Evolutionary conservation across 2,329 filamentous ascomycete species (phyloP), one percentile per base, ranked within the genome.

Genomic region (Ceratocystis cubensis): DNA sequence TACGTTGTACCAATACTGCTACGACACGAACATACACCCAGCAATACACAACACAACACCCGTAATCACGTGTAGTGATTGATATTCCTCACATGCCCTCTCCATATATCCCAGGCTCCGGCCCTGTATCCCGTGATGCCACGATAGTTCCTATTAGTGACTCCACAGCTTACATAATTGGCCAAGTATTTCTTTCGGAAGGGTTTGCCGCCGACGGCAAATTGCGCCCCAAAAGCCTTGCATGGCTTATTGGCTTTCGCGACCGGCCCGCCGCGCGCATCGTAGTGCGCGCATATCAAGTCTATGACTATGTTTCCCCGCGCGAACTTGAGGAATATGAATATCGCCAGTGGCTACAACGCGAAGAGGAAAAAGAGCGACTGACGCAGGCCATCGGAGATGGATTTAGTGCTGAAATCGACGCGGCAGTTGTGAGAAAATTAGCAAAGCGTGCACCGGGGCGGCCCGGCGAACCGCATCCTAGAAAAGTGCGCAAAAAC

Each of bases 281-380:
- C 61, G 70, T 78, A 2, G 75, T 85, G 1, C 78, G 76, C 70
- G 71, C 79, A 70, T 75, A 78, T 75, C 66, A 76, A 68, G 76
- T 84, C 5, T 75, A 81, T 13, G 79, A 86, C 41, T 86, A 84
- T 69, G 83, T 87, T 6, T 85, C 84, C 0, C 80, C 81, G 1
- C 75, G 76, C 10, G 78, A 76, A 8, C 70, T 85, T 2, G 84
- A 87, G 71, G 77, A 83, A 0, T 87, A 79, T 76, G 83, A 85
- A 69, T 79, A 77, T 65, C 72, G 75, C 1, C 73, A 76, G 15
- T 76, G 78, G 63, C 74, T 79, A 25, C 75, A 77, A 66, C 72
- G 77, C 22, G 78, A 80, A n/a, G 71, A 75, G 59, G 75, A 78
- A 48, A 74, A 75, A 70, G 7, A 30, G 50, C 28, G 30, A 28